Conservation (phyloP, 371 early-diverging fungal species). For the Entomophthora muscae region DNA sequence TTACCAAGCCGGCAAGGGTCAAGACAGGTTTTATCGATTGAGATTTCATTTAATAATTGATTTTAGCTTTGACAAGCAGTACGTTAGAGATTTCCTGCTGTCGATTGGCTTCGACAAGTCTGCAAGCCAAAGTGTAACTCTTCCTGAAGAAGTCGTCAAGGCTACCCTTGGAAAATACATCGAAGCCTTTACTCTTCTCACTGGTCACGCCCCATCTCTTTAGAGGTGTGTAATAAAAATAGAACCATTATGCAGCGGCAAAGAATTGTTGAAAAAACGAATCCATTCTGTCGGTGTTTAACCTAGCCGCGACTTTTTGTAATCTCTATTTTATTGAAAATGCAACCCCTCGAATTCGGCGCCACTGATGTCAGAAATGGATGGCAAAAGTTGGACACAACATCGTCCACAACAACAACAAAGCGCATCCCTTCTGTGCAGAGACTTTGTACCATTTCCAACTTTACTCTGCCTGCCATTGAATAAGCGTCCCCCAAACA, state of each 20-base stretch:
- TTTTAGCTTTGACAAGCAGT: slow-evolving; percentile 86
- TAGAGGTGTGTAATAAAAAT: slow-evolving; percentile 11
- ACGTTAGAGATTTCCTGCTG: slow-evolving; percentile 80
- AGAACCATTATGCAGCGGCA: not conserved
- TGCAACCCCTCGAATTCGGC: no score
- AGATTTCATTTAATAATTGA: slow-evolving; percentile 1
- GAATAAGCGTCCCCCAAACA: no score
- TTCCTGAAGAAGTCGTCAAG: slow-evolving; percentile 66
- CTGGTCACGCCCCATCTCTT: slow-evolving; percentile 49
- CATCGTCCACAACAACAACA: no score
- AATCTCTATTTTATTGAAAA: no score
- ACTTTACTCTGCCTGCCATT: no score
- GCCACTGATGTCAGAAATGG: no score
- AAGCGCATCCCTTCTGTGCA: no score
- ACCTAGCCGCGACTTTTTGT: no score
- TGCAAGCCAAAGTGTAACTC: slow-evolving; percentile 37
- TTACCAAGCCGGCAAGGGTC: slow-evolving; percentile 63
- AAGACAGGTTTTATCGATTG: slow-evolving; percentile 41
- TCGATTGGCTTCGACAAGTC: slow-evolving; percentile 80
- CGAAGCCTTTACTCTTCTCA: slow-evolving; percentile 69
- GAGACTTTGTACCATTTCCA: no score
- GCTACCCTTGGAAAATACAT: slow-evolving; percentile 79
- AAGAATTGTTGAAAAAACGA: no score
- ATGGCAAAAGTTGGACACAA: no score
- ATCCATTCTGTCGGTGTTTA: no score